Evolutionary conservation across 2,329 filamentous ascomycete species (phyloP).

Genomic region (Helotiales sp.): DNA sequence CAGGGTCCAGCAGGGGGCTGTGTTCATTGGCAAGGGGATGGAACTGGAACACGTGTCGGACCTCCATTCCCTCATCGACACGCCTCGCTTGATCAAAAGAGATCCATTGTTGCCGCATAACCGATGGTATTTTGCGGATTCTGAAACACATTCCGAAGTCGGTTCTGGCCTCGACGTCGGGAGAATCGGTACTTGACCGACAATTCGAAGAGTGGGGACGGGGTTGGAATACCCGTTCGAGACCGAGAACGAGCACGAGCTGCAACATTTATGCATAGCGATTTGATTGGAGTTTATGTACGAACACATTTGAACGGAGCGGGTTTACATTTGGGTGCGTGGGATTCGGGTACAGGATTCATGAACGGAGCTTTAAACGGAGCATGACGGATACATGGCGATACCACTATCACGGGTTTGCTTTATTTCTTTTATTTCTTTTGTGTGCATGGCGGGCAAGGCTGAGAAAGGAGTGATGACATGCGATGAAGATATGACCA

Average conservation of each 20-base stretch:
- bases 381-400: slow-evolving; percentile 3
- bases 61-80: not conserved
- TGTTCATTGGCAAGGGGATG: not conserved
- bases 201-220: not conserved
- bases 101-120: not conserved
- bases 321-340: not conserved
- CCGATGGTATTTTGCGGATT: not conserved
- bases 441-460: not conserved
- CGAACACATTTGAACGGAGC: not conserved
- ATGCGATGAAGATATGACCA: not conserved
- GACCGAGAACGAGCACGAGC: not conserved
- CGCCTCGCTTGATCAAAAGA: not conserved
- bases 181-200: not conserved
- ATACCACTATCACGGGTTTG: slow-evolving; percentile 10
- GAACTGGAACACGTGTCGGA: not conserved
- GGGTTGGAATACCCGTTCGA: not conserved
- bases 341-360: slow-evolving; percentile 1
- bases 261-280: slow-evolving; percentile 9
- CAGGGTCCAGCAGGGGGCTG: not conserved
- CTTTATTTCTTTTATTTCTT: not conserved
- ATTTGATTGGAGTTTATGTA: slow-evolving; percentile 1
- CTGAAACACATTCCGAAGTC: too few relatives aligned
- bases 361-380: slow-evolving; percentile 11
- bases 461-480: not conserved
- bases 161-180: not conserved